These are phyloP conservation scores for Ensete ventricosum DNA, from an alignment of 176 grass and related monocot genomes.

Conservation along the genomic window DNA sequence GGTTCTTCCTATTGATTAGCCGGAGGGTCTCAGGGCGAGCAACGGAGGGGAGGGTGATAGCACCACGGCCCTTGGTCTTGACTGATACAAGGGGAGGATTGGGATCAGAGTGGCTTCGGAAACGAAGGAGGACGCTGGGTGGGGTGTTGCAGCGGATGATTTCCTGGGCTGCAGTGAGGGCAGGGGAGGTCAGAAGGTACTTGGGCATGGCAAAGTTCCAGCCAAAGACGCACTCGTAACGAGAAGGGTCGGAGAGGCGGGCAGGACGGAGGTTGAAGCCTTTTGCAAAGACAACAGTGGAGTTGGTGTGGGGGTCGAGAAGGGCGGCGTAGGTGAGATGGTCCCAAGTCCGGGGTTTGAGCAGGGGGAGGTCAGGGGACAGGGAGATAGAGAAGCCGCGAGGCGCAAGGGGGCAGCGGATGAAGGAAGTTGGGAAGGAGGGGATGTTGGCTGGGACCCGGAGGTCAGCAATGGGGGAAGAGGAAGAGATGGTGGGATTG, in stretches of 20 bases:
- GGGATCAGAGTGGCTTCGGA: background rate
- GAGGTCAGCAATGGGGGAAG: constrained; percentile 25
- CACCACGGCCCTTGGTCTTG: constrained; percentile 52
- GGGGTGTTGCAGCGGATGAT: constrained; percentile 84
- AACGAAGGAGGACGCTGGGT: constrained; percentile 38
- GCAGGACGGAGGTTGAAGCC: constrained; percentile 84
- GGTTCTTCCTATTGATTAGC: constrained; percentile 29
- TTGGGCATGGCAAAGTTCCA: constrained; percentile 57
- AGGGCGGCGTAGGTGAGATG: constrained; percentile 63
- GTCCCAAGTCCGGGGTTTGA: constrained; percentile 46
- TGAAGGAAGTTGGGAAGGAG: constrained; percentile 35
- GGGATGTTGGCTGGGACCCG: constrained; percentile 41
- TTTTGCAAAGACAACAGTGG: constrained; percentile 83
- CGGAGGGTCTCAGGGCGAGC: constrained; percentile 55
- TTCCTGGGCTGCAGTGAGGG: constrained; percentile 72
- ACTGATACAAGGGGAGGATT: constrained; percentile 62
- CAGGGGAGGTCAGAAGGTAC: constrained; percentile 54
- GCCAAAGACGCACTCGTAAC: constrained; percentile 78
- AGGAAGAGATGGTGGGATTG: constrained; percentile 8
- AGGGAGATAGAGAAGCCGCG: constrained; percentile 36
- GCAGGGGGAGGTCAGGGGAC: constrained; percentile 13
- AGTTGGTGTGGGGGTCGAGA: constrained; percentile 59
- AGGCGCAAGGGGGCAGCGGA: constrained; percentile 33
- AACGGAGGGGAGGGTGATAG: constrained; percentile 58
- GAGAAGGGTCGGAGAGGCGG: constrained; percentile 46